Conservation (phyloP, 2,329 filamentous ascomycete species). For the Venturia effusa region DNA sequence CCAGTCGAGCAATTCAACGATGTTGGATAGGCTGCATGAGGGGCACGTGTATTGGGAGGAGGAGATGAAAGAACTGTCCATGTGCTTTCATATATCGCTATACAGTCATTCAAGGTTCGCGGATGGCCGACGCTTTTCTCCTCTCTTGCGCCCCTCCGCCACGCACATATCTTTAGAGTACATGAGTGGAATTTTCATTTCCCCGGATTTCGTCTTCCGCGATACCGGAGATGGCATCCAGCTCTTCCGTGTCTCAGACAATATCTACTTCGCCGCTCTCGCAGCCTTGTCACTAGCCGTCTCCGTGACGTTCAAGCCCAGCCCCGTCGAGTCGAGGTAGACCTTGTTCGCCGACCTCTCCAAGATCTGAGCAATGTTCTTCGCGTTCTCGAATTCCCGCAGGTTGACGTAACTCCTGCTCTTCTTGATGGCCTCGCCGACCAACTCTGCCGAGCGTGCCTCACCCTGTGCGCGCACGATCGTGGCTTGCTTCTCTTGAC, state of each 20-base stretch:
- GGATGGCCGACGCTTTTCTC: not conserved
- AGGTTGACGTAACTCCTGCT: slow-evolving; percentile 92
- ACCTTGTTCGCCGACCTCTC: slow-evolving; percentile 90
- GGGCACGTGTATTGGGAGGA: too few species aligned
- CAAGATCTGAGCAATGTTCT: slow-evolving; percentile 75
- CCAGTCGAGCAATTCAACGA: too few species aligned
- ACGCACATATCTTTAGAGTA: not conserved
- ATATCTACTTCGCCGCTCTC: not conserved
- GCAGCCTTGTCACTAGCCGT: slow-evolving; percentile 28
- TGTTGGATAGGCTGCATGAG: too few species aligned
- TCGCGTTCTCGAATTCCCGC: slow-evolving; percentile 95
- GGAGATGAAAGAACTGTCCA: not conserved
- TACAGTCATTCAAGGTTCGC: not conserved
- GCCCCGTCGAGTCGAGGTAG: slow-evolving; percentile 79
- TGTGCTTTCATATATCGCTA: not conserved
- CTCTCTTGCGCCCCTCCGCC: not conserved
- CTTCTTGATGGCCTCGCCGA: slow-evolving; percentile 99
- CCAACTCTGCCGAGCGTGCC: slow-evolving; percentile 91
- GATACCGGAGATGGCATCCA: not conserved
- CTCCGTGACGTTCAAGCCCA: slow-evolving; percentile 73
- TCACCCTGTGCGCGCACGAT: slow-evolving; percentile 98
- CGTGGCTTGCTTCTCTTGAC: slow-evolving; percentile 98
- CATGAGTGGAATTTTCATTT: slow-evolving; percentile 11
- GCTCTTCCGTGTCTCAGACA: not conserved
- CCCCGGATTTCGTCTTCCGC: not conserved